phyloP scores from a whole-genome alignment of 345 rosid species.

The Excoecaria agallocha region DNA sequence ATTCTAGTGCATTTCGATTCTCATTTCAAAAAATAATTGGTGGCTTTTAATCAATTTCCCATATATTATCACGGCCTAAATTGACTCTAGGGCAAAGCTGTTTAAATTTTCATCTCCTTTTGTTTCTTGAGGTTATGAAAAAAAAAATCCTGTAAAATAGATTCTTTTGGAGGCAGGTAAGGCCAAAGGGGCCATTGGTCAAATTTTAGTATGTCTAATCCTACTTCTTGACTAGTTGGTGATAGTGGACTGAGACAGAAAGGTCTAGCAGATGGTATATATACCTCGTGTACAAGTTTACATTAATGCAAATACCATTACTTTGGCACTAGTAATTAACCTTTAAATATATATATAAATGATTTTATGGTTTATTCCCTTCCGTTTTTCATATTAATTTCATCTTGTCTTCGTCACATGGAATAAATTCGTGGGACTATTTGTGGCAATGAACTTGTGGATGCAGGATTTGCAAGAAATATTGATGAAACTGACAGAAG shows the following conservation, averaged over 20 bases:
- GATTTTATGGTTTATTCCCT: neutral
- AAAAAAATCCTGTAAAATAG: neutral
- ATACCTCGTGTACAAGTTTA: neutral
- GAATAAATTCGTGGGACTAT: neutral
- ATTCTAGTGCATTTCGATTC: too few species aligned
- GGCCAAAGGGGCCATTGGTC: neutral
- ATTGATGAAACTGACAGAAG: constrained; percentile 69
- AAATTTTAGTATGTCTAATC: neutral
- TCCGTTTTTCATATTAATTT: neutral
- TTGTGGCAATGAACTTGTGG: constrained; percentile 9
- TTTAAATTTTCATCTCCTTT: too few species aligned
- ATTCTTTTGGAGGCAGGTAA: neutral
- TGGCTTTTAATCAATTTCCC: too few species aligned
- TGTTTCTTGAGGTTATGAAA: neutral
- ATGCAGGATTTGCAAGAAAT: constrained; percentile 74
- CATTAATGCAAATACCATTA: neutral
- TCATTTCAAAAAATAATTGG: too few species aligned
- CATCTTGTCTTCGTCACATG: neutral
- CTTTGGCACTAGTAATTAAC: too few species aligned
- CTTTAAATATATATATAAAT: neutral
- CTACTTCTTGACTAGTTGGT: neutral
- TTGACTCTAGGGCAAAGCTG: too few species aligned
- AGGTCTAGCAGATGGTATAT: neutral
- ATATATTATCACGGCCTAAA: too few species aligned
- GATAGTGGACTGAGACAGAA: neutral